phyloP scores from a whole-genome alignment of 2,329 filamentous ascomycete genomes.

The Periconia digitata region DNA sequence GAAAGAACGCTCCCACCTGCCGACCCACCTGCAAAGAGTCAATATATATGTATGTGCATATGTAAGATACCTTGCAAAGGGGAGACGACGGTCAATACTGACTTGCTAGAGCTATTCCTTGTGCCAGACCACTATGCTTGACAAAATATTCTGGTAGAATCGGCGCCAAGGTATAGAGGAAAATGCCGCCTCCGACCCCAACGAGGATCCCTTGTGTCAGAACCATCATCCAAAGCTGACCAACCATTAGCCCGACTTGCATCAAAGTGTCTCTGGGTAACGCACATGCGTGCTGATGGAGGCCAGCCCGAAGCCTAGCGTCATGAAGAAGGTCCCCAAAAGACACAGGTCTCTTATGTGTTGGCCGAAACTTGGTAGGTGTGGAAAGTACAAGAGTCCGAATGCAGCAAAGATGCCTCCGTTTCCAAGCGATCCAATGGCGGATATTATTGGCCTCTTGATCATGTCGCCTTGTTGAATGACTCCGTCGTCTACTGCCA shows the following conservation, averaged over 20 bases:
- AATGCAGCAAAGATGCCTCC: constrained; percentile 22
- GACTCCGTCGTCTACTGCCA: constrained; percentile 14
- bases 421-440: constrained; percentile 21
- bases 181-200: constrained; percentile 48
- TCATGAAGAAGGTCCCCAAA: constrained; percentile 14
- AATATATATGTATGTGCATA: constrained; percentile 4
- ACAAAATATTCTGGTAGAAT: constrained; percentile 55
- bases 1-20: constrained; percentile 18
- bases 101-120: constrained; percentile 19
- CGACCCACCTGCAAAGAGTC: constrained; percentile 9
- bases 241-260: constrained; percentile 3
- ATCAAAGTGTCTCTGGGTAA: background rate
- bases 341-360: constrained; percentile 18
- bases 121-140: constrained; percentile 44
- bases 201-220: constrained; percentile 49
- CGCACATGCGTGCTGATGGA: constrained; percentile 19
- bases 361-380: constrained; percentile 18
- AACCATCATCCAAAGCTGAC: constrained; percentile 44
- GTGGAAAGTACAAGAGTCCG: constrained; percentile 18
- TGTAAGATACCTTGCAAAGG: background rate
- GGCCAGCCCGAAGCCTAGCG: constrained; percentile 17
- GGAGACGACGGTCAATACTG: background rate
- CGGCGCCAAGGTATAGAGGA: constrained; percentile 49
- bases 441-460: constrained; percentile 16
- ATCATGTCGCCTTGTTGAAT: constrained; percentile 11